These are phyloP conservation scores for Colletotrichum paranaense DNA, from an alignment of 2,329 filamentous ascomycete species.

Conservation along the genomic window DNA sequence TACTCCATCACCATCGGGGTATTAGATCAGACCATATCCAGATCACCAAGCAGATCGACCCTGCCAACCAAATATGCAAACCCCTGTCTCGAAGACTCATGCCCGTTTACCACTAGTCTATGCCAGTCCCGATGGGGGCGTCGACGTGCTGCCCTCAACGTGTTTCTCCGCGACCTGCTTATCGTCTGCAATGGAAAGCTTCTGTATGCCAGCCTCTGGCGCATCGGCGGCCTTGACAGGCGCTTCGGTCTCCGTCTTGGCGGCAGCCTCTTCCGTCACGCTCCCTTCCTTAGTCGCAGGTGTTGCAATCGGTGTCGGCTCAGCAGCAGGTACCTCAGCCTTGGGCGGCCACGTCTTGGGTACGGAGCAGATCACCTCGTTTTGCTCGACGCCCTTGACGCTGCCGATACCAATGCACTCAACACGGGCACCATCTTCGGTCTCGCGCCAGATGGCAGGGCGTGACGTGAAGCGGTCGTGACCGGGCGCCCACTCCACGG, in stretches of 20 bases:
- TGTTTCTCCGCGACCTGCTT: conserved; percentile 31
- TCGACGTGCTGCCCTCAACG: conserved; percentile 9
- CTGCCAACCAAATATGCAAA: background rate
- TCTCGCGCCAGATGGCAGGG: conserved; percentile 68
- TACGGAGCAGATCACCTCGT: conserved; percentile 63
- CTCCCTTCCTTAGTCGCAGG: conserved; percentile 26
- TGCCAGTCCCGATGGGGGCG: background rate
- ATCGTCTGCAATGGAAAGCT: conserved; percentile 42
- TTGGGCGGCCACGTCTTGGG: conserved; percentile 53
- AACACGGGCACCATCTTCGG: conserved; percentile 56
- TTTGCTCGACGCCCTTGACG: conserved; percentile 55
- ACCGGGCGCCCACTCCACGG: conserved; percentile 64
- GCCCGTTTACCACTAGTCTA: background rate
- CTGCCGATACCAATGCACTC: conserved; percentile 66
- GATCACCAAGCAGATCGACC: background rate
- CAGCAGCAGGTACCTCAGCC: conserved; percentile 20
- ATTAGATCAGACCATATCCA: conserved; percentile 15
- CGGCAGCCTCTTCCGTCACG: conserved; percentile 35
- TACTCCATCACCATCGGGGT: conserved; percentile 20
- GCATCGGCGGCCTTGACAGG: conserved; percentile 40
- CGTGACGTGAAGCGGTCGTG: conserved; percentile 65
- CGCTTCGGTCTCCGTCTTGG: conserved; percentile 36
- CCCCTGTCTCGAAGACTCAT: background rate
- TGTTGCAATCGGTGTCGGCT: conserved; percentile 12
- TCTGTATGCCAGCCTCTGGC: conserved; percentile 42